Conservation (phyloP, 176 grass and related monocot species). For the Secale cereale region DNA sequence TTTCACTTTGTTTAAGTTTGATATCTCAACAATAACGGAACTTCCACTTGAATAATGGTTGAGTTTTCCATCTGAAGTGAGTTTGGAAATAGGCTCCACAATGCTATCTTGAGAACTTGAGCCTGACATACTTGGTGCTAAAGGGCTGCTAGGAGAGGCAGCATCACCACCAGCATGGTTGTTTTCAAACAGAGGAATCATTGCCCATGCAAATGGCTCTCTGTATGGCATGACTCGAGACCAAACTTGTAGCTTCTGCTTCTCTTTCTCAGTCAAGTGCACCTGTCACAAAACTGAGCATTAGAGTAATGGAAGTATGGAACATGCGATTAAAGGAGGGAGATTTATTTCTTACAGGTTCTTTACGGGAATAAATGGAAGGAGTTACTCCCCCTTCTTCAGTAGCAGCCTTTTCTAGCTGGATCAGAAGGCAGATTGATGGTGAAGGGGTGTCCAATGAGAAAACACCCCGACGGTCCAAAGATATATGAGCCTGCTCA, state of each 20-base stretch:
- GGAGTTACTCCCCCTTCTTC: conserved; percentile 97
- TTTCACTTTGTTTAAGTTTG: conserved; percentile 98
- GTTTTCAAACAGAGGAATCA: conserved; percentile 89
- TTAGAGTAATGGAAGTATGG: conserved; percentile 33
- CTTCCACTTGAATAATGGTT: conserved; percentile 87
- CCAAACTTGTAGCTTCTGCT: conserved; percentile 98
- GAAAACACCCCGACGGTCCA: conserved; percentile 66
- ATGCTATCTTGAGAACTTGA: conserved; percentile 84
- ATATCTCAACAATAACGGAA: conserved; percentile 88
- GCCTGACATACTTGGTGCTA: conserved; percentile 71
- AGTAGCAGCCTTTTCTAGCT: conserved; percentile 84
- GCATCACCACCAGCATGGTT: conserved; percentile 63
- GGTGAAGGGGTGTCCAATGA: conserved; percentile 83
- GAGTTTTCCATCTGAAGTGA: conserved; percentile 77
- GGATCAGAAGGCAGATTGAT: conserved; percentile 90
- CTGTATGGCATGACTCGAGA: conserved; percentile 83
- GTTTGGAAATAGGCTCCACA: conserved; percentile 82
- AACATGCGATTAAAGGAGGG: neutral
- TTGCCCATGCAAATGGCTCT: conserved; percentile 95
- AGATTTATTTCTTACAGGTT: conserved; percentile 74
- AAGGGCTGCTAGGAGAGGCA: conserved; percentile 85
- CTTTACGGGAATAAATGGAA: conserved; percentile 98
- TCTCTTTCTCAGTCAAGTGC: conserved; percentile 92
- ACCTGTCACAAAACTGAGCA: conserved; percentile 53
- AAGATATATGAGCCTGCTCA: conserved; percentile 60